These are phyloP conservation scores for Cryptosporidium xiaoi DNA, from an alignment of 169 alveolate species.

Conservation along the genomic window DNA sequence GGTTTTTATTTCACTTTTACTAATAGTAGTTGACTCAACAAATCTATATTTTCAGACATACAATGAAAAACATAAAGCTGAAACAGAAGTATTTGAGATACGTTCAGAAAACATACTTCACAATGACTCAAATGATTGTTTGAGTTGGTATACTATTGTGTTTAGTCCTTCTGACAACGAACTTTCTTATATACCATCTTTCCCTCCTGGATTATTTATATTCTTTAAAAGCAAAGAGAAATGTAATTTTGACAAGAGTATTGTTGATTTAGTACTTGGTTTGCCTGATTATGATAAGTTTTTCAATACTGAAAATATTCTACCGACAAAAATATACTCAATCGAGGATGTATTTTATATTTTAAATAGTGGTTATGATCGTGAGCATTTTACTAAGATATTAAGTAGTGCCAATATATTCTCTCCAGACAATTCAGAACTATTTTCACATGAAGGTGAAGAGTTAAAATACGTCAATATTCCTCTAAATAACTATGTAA, in stretches of 20 bases:
- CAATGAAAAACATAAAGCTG: neutral
- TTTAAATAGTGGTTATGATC: neutral
- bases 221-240: neutral
- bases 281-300: neutral
- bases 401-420: constrained; percentile 31
- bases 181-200: neutral
- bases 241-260: neutral
- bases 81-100: constrained; percentile 4
- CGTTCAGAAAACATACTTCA: neutral
- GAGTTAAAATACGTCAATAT: constrained; percentile 5
- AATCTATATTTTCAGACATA: too few relatives aligned
- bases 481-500: constrained; percentile 3
- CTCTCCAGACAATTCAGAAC: constrained; percentile 29
- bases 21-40: too few relatives aligned
- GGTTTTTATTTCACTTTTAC: too few relatives aligned
- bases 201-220: constrained; percentile 28
- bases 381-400: neutral
- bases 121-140: neutral
- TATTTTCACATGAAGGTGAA: constrained; percentile 18
- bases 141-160: constrained; percentile 23
- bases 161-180: neutral
- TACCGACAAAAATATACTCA: constrained; percentile 13
- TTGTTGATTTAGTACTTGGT: neutral
- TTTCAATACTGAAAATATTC: constrained; percentile 12
- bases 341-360: neutral